Percentiles rank a stretch among this genome's conserved stretches.
These are phyloP conservation scores for Suillus brevipes DNA, from an alignment of 768 basidiomycete genomes.

Conservation along the genomic window DNA sequence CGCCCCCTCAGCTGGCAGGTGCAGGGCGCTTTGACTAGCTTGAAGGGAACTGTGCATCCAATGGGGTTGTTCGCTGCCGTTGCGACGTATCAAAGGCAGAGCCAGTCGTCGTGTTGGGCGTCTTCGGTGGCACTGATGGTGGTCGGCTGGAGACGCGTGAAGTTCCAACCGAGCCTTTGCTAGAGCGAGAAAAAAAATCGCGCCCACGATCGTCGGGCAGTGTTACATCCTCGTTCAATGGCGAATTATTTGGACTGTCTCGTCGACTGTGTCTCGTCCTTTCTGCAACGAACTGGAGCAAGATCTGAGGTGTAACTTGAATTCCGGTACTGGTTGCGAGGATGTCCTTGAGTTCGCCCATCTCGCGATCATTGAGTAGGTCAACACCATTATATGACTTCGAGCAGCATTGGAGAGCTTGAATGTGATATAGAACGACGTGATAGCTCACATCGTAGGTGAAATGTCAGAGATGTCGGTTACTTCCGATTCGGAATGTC, in stretches of 20 bases:
- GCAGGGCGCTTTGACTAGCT: constrained; percentile 73
- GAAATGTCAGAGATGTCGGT: too few species aligned
- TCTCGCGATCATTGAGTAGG: constrained; percentile 66
- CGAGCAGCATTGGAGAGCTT: too few species aligned
- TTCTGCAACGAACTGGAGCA: constrained; percentile 65
- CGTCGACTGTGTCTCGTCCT: constrained; percentile 46
- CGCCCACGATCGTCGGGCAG: constrained; percentile 43
- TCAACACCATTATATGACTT: constrained; percentile 60
- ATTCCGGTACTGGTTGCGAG: constrained; percentile 61
- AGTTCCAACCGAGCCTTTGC: constrained; percentile 51
- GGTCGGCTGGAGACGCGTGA: constrained; percentile 48
- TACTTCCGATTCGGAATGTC: too few species aligned
- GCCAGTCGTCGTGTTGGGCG: constrained; percentile 38
- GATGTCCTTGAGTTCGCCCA: constrained; percentile 56
- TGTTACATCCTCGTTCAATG: constrained; percentile 38
- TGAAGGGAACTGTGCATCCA: constrained; percentile 60
- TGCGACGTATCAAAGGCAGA: constrained; percentile 72
- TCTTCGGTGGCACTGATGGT: constrained; percentile 58
- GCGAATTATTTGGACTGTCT: constrained; percentile 33
- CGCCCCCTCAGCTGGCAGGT: constrained; percentile 64
- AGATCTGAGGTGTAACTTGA: constrained; percentile 65
- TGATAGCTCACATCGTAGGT: too few species aligned
- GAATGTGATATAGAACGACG: too few species aligned
- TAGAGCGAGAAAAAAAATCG: constrained; percentile 38
- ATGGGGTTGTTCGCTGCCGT: constrained; percentile 70